Percentiles rank a stretch among this genome's conserved stretches.
These are phyloP conservation scores for Stentor roeselii DNA, from an alignment of 73 alveolate species.

Conservation along the genomic window DNA sequence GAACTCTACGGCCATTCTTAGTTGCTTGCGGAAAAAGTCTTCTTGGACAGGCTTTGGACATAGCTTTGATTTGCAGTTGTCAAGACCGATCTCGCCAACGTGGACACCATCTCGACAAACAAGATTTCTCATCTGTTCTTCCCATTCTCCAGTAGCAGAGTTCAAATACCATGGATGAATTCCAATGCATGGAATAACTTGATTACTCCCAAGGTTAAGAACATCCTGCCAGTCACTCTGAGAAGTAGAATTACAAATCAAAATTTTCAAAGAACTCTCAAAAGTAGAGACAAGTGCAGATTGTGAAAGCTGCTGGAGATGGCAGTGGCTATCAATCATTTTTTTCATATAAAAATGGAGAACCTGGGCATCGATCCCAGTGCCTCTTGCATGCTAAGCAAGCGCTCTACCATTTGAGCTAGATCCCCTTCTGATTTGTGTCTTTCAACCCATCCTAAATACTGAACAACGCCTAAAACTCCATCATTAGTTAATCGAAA, in stretches of 20 bases:
- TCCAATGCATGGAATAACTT: slow-evolving; percentile 21
- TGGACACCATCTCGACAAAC: not conserved
- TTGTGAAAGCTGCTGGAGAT: not conserved
- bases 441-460: too few species aligned
- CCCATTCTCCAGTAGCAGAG: not conserved
- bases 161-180: slow-evolving; percentile 23
- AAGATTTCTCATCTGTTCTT: not conserved
- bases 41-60: not conserved
- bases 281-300: not conserved
- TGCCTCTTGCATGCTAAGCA: too few species aligned
- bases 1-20: not conserved
- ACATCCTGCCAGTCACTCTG: not conserved
- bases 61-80: not conserved
- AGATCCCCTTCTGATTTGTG: too few species aligned
- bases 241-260: not conserved
- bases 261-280: not conserved
- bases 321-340: not conserved
- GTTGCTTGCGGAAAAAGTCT: not conserved
- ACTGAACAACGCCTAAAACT: too few species aligned
- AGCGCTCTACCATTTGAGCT: too few species aligned
- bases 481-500: too few species aligned
- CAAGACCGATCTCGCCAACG: slow-evolving; percentile 20
- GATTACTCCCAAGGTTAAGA: not conserved
- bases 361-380: too few species aligned
- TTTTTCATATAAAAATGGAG: not conserved